These are phyloP conservation scores for Saksenaea oblongispora DNA, from an alignment of 371 early-diverging fungal species.

Conservation along the genomic window DNA sequence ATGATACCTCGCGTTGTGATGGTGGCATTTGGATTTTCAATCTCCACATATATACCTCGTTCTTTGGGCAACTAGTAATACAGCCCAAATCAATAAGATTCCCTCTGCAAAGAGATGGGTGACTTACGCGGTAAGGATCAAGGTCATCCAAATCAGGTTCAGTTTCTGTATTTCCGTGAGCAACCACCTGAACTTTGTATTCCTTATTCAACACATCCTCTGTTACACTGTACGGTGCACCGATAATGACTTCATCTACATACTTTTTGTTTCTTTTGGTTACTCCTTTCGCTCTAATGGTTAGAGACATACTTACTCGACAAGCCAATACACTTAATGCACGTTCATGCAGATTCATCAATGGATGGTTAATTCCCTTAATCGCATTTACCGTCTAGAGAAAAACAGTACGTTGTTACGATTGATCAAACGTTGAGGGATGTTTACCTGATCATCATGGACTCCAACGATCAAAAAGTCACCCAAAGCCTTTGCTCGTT, in stretches of 20 bases:
- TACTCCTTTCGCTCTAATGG: background rate
- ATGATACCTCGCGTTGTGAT: slow-evolving; percentile 87
- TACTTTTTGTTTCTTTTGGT: slow-evolving; percentile 50
- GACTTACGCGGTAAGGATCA: slow-evolving; percentile 78
- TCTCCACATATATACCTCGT: slow-evolving; percentile 72
- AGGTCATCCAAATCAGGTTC: slow-evolving; percentile 68
- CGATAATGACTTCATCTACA: slow-evolving; percentile 89
- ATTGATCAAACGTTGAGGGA: background rate
- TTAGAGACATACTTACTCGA: slow-evolving; percentile 50
- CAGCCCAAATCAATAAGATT: slow-evolving; percentile 11
- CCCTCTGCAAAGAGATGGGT: background rate
- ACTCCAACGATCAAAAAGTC: slow-evolving; percentile 94
- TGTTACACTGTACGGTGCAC: slow-evolving; percentile 86
- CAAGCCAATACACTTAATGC: slow-evolving; percentile 88
- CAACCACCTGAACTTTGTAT: slow-evolving; percentile 80
- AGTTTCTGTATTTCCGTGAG: slow-evolving; percentile 69
- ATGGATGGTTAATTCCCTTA: slow-evolving; percentile 85
- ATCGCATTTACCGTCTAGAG: slow-evolving; percentile 79
- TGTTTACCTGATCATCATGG: slow-evolving; percentile 79
- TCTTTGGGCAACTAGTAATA: slow-evolving; percentile 63
- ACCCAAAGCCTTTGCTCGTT: slow-evolving; percentile 82
- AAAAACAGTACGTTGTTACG: background rate
- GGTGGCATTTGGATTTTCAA: slow-evolving; percentile 71
- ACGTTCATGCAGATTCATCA: slow-evolving; percentile 95
- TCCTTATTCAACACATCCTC: slow-evolving; percentile 79